Evolutionary conservation across 148 eudicot species (phyloP).

Genomic region (Arctostaphylos glauca): DNA sequence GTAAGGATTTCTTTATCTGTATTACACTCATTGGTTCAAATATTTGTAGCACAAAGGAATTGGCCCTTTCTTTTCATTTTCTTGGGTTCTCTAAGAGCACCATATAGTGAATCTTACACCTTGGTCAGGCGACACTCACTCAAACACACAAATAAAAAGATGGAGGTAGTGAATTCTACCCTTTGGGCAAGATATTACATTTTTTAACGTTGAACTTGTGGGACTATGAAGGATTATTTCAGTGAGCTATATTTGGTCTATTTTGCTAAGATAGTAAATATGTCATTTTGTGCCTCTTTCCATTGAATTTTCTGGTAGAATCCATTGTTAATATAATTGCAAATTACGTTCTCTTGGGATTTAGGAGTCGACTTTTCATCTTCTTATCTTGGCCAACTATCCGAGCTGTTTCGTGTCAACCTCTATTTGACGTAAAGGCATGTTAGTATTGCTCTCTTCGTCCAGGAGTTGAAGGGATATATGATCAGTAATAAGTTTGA

Average conservation of each 20-base stretch:
- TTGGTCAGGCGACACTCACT: too few relatives aligned
- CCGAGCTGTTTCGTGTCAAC: background rate
- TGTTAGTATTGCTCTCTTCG: background rate
- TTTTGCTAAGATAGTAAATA: background rate
- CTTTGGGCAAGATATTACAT: background rate
- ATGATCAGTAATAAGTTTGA: constrained; percentile 2
- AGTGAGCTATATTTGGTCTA: background rate
- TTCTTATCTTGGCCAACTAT: background rate
- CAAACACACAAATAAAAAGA: too few relatives aligned
- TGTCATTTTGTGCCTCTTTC: background rate
- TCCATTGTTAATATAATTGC: background rate
- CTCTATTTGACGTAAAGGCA: background rate
- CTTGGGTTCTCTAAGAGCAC: background rate
- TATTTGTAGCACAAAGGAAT: background rate
- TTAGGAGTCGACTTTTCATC: background rate
- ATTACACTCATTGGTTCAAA: background rate
- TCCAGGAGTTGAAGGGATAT: background rate
- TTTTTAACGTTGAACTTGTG: background rate
- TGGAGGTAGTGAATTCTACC: background rate
- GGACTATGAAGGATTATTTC: too few relatives aligned
- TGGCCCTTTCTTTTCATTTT: too few relatives aligned
- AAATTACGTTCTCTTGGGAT: background rate
- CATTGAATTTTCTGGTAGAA: background rate
- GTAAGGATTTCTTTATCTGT: constrained; percentile 25
- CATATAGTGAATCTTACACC: too few relatives aligned